Evolutionary conservation across 2,329 filamentous ascomycete genomes (phyloP).

Genomic region (Penicillium sp.): DNA sequence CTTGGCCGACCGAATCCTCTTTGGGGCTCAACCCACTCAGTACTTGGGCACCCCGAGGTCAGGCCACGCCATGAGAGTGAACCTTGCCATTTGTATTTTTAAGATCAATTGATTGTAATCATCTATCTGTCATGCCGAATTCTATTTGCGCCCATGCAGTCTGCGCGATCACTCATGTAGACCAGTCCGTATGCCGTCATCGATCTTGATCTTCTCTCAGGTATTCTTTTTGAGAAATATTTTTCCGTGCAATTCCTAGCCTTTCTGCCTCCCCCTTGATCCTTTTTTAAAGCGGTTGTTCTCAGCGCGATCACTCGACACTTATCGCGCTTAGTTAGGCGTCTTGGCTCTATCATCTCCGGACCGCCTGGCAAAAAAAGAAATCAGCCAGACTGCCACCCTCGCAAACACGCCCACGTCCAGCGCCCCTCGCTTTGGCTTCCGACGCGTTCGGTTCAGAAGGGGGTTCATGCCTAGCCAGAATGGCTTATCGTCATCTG

Average conservation of each 20-base stretch:
- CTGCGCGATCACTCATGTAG: background rate
- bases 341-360: background rate
- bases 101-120: conserved; percentile 17
- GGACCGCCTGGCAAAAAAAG: conserved; percentile 3
- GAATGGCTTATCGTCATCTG: conserved; percentile 70
- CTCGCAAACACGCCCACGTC: background rate
- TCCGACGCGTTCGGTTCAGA: background rate
- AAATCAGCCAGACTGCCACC: background rate
- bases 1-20: background rate
- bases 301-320: background rate
- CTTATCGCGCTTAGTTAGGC: no score
- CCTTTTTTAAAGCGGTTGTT: conserved; percentile 30
- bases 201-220: background rate
- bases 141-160: background rate
- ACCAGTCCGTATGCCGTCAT: background rate
- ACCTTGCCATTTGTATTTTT: conserved; percentile 33
- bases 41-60: conserved; percentile 3
- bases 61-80: conserved; percentile 10
- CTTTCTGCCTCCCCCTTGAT: conserved; percentile 4
- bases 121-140: background rate
- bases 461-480: conserved; percentile 47
- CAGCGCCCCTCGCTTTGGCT: background rate
- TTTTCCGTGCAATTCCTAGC: no score
- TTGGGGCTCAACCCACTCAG: background rate
- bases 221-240: no score